phyloP scores from a whole-genome alignment of 2,329 filamentous ascomycete genomes.

The Penicillium sp. region DNA sequence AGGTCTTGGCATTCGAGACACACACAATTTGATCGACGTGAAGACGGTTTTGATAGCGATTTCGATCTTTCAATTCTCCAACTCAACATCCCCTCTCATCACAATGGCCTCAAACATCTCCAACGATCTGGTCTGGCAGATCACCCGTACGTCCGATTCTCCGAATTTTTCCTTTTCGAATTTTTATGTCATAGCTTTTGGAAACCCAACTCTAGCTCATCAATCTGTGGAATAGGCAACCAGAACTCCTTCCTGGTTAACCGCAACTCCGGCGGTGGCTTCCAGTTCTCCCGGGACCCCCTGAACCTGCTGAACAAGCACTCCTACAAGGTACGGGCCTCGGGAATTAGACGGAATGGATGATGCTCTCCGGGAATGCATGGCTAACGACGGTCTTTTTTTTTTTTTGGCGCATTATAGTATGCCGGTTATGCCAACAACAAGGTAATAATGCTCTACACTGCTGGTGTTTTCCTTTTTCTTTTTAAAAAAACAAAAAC shows the following conservation, averaged over 20 bases:
- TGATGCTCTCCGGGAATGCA: conserved; percentile 17
- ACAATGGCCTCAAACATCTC: conserved; percentile 68
- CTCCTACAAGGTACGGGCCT: conserved; percentile 70
- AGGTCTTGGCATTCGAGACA: conserved; percentile 30
- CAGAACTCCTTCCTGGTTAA: conserved; percentile 92
- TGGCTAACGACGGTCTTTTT: conserved; percentile 20
- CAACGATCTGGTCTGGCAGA: conserved; percentile 89
- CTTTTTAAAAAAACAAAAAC: too few relatives aligned
- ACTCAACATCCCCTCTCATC: conserved; percentile 24
- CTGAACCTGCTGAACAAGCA: conserved; percentile 91
- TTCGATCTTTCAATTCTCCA: conserved; percentile 27
- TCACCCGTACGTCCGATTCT: conserved; percentile 71
- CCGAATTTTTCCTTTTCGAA: not conserved
- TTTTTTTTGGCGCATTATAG: conserved; percentile 46
- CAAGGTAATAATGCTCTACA: conserved; percentile 61
- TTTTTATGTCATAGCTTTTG: not conserved
- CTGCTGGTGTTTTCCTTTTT: conserved; percentile 10
- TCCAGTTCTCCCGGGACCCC: conserved; percentile 90
- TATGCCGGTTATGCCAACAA: conserved; percentile 90
- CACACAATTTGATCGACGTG: conserved; percentile 21
- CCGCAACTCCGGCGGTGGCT: conserved; percentile 73
- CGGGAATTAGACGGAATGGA: not conserved
- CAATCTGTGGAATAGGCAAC: conserved; percentile 58
- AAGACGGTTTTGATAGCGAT: conserved; percentile 15
- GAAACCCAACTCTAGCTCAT: conserved; percentile 11